Evolutionary conservation across 2,329 filamentous ascomycete species (phyloP).

Genomic region (Ramularia endophylla): DNA sequence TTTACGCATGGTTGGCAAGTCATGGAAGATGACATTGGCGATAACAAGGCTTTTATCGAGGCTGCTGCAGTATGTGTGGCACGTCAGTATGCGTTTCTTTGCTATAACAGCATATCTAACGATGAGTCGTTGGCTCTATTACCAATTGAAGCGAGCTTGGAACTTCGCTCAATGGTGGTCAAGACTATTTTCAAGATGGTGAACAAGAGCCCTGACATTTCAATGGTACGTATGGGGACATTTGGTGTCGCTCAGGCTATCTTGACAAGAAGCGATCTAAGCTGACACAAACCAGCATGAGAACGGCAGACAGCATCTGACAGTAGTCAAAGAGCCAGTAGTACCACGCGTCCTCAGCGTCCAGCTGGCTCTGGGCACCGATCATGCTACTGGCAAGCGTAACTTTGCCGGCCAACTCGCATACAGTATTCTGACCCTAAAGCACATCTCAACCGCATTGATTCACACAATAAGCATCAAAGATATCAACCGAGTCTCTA

Average conservation of each 20-base stretch:
- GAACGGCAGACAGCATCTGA: conserved; percentile 52
- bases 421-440: conserved; percentile 67
- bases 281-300: conserved; percentile 27
- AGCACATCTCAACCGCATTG: conserved; percentile 47
- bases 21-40: conserved; percentile 22
- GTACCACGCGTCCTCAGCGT: conserved; percentile 74
- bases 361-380: conserved; percentile 71
- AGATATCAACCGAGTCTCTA: conserved; percentile 15
- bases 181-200: conserved; percentile 62
- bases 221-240: conserved; percentile 50
- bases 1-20: conserved; percentile 26
- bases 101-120: conserved; percentile 40
- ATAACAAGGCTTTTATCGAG: conserved; percentile 24
- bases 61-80: conserved; percentile 29
- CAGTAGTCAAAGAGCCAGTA: conserved; percentile 64
- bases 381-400: conserved; percentile 53
- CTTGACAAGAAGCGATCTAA: too few relatives aligned
- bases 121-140: conserved; percentile 46
- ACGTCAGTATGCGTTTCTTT: conserved; percentile 28
- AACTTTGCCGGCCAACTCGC: conserved; percentile 67
- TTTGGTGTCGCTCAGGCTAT: too few relatives aligned
- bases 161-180: conserved; percentile 57
- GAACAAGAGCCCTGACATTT: conserved; percentile 73
- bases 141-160: conserved; percentile 41
- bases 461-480: conserved; percentile 19